A percentile compares a stretch with the other conserved stretches of the same genome.
Conservation (phyloP, 2,329 filamentous ascomycete genomes). For the Sarocladiaceae sp. region DNA sequence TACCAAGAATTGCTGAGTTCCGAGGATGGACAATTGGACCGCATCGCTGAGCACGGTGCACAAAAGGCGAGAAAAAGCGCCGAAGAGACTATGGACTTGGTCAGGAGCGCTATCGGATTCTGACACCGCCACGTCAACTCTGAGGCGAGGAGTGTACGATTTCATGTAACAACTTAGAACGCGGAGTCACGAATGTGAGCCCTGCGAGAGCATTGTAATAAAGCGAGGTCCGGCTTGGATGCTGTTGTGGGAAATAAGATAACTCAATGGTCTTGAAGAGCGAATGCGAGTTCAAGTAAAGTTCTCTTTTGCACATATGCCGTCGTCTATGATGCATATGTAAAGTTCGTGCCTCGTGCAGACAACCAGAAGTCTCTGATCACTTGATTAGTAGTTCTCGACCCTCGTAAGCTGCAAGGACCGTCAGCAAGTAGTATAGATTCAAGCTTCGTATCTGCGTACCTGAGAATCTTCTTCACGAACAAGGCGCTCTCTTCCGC, state of each 20-base stretch:
- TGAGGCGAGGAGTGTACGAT: background rate
- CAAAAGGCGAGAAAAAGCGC: constrained; percentile 60
- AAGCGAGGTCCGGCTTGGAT: too few species aligned
- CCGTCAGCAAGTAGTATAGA: background rate
- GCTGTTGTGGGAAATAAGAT: too few species aligned
- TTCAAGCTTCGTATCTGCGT: constrained; percentile 20
- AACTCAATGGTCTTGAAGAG: too few species aligned
- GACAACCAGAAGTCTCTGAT: constrained; percentile 71
- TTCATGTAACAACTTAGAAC: background rate
- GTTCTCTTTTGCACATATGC: too few species aligned
- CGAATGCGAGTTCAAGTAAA: too few species aligned
- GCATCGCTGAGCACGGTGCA: constrained; percentile 55
- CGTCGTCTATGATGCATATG: constrained; percentile 49
- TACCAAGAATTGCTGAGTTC: constrained; percentile 48
- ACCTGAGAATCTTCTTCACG: constrained; percentile 62
- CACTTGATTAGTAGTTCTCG: constrained; percentile 59
- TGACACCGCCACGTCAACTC: too few species aligned
- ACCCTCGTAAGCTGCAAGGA: constrained; percentile 56
- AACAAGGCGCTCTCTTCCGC: constrained; percentile 59
- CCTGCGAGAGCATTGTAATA: too few species aligned
- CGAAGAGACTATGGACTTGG: constrained; percentile 49
- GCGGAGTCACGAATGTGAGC: too few species aligned
- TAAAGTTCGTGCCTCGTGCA: constrained; percentile 57
- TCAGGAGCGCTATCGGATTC: constrained; percentile 43
- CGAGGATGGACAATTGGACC: constrained; percentile 49